Evolutionary conservation across 2,329 filamentous ascomycete species (phyloP), one percentile per base, ranked within the genome.

Genomic region (Hirsutella thompsonii): DNA sequence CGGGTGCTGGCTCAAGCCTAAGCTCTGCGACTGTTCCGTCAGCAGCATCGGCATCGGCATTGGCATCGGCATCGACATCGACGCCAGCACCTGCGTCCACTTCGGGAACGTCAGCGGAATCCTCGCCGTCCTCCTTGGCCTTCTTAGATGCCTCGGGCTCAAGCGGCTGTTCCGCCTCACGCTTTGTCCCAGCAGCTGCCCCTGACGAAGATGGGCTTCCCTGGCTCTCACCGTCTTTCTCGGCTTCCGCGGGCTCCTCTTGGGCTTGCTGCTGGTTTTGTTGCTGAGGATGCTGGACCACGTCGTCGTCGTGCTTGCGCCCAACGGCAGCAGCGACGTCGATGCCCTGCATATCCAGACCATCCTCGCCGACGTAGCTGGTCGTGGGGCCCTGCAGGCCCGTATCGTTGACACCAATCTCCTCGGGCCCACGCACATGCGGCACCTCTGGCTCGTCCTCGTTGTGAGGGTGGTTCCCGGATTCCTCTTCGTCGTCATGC

Each of bases 351-450:
- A 72, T 69, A 37, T 67, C 64, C n/a, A 72, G 50, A 30, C 62
- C 57, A 28, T 53, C 55, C 36, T 65, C 59, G 42, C 66, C 58
- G 19, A 62, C 54, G 43, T 59, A 58, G 39, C 55, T 61, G 33
- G 58, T 64, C 14, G 57, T 63, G 41, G 61, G 64, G 40, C 48
- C 63, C 60, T 85, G 89, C 9, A 84, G 79, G 0, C 92, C 92
- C 48, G 86, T 83, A 56, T 98, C 92, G 50, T 85, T 79, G 44
- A 88, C 78, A 4, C 89, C 90, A 39, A 96, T 83, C 50, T 86
- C 73, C 23, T 86, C 78, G 0, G 92, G 92, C 0, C 90, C 90
- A 33, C 87, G 74, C 1, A 84, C 87, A 60, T 94, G 87, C 5
- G 88, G 85, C 40, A 78, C 70, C 44, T 85, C 81, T 8, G 74